Evolutionary conservation across 352 stramenopile species (phyloP).

Genomic region (Globisporangium sylvaticum): DNA sequence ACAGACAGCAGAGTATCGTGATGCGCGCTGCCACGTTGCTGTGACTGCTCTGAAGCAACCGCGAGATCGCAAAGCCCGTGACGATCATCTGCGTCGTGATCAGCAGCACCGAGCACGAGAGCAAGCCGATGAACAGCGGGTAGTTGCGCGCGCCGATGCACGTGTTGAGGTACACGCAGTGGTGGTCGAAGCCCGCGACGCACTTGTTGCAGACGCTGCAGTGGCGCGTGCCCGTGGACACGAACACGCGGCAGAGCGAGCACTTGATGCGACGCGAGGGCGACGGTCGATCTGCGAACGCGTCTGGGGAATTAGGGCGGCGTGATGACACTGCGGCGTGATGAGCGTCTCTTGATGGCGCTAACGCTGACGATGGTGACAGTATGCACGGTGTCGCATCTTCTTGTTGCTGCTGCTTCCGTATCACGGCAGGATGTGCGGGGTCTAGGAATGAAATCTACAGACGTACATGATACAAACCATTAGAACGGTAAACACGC

Average conservation of each 20-base stretch:
- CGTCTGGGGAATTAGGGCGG: neutral
- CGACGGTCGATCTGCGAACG: neutral
- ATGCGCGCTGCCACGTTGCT: constrained; percentile 15
- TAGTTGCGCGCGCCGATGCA: constrained; percentile 86
- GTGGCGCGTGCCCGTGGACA: constrained; percentile 56
- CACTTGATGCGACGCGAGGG: constrained; percentile 25
- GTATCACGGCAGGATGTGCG: constrained; percentile 25
- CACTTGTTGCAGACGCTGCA: constrained; percentile 94
- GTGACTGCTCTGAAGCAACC: constrained; percentile 6
- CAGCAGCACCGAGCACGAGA: constrained; percentile 54
- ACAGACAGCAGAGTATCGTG: constrained; percentile 22
- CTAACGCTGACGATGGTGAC: neutral
- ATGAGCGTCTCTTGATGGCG: constrained; percentile 1
- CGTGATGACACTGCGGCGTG: neutral
- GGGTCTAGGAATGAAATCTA: constrained; percentile 58
- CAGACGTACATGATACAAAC: neutral
- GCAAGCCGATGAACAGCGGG: constrained; percentile 48
- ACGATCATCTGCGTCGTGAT: constrained; percentile 52
- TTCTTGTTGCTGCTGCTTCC: constrained; percentile 4
- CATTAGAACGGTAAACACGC: constrained; percentile 25
- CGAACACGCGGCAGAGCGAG: constrained; percentile 36
- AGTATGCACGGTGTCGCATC: constrained; percentile 3
- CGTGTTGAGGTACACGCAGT: constrained; percentile 94
- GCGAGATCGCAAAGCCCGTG: constrained; percentile 36
- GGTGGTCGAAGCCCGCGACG: constrained; percentile 92